phyloP scores from a whole-genome alignment of 257 asterid genomes.

The Prunella vulgaris region DNA sequence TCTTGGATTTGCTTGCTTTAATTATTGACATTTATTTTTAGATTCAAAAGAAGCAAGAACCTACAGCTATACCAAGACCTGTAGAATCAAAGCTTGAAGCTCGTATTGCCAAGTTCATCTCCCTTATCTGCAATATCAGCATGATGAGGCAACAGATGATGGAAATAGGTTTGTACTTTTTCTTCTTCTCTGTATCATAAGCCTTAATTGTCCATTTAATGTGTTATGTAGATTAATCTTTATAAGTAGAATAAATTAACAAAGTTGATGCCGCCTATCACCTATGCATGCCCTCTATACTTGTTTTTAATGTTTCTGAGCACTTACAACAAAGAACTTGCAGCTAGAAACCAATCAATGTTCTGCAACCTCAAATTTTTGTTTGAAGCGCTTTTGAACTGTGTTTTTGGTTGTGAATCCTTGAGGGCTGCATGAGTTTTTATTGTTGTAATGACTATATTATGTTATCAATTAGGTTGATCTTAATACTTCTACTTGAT shows the following conservation, averaged over 20 bases:
- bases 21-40: conserved; percentile 21
- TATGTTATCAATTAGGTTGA: conserved; percentile 13
- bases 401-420: conserved; percentile 1
- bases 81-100: conserved; percentile 74
- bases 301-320: background rate
- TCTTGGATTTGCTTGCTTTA: background rate
- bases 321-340: background rate
- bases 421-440: background rate
- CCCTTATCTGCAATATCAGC: conserved; percentile 79
- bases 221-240: background rate
- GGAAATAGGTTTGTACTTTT: conserved; percentile 65
- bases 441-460: background rate
- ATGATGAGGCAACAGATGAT: conserved; percentile 98
- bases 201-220: background rate
- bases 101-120: conserved; percentile 75
- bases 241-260: background rate
- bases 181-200: conserved; percentile 3
- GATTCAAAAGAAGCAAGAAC: conserved; percentile 37
- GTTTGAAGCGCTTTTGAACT: background rate
- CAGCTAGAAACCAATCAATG: conserved; percentile 7
- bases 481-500: conserved; percentile 8
- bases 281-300: background rate
- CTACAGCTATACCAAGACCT: conserved; percentile 35
- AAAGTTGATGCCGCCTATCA: background rate
- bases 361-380: conserved; percentile 8